Evolutionary conservation across 2,329 filamentous ascomycete genomes (phyloP), one percentile per base, ranked within the genome.

Genomic region (Westerdykella ornata): DNA sequence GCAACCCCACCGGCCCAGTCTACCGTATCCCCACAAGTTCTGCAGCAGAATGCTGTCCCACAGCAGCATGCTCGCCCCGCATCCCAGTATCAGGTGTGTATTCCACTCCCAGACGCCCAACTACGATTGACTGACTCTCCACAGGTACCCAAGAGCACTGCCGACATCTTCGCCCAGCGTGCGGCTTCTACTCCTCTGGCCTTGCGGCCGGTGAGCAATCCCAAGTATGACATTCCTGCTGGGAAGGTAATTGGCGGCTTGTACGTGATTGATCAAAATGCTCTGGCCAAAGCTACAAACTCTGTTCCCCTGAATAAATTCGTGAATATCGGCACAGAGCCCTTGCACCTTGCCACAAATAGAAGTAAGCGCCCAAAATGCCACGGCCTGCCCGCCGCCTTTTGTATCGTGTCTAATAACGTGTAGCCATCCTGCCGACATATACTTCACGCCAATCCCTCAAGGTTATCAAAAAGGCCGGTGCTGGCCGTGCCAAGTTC

Each of bases 371-470:
- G 14, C 31, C n/a, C 1, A 35, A 30, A 16, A 26, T 29, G 39
- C 13, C n/a, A 38, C 16, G 15, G 22, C 22, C 22, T 11, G 7
- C 22, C 13, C 18, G 16, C 29, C 17, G 35, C 12, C 29, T 33
- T 14, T 38, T 43, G 29, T n/a, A 43, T 11, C 14, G 5, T 35
- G 4, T 45, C 57, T 65, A 47, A 60, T 46, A 11, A 11, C 35
- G 15, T 42, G 35, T 51, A 67, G 65, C 67, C 33, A 62, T 63
- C 3, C 48, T 73, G 7, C 70, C 71, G 1, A 44, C 61, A 13
- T 72, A 71, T 42, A 58, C 59, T 2, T 56, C 65, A 28, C 63
- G 72, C 19, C 68, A 68, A 39, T 74, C 72, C 13, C 59, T 68
- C 34, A 72, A 69, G 36, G 71, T 73, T 30, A 49, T 73, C 34